Conservation (phyloP, 768 basidiomycete genomes). For the Coprinopsis strossmayeri region DNA sequence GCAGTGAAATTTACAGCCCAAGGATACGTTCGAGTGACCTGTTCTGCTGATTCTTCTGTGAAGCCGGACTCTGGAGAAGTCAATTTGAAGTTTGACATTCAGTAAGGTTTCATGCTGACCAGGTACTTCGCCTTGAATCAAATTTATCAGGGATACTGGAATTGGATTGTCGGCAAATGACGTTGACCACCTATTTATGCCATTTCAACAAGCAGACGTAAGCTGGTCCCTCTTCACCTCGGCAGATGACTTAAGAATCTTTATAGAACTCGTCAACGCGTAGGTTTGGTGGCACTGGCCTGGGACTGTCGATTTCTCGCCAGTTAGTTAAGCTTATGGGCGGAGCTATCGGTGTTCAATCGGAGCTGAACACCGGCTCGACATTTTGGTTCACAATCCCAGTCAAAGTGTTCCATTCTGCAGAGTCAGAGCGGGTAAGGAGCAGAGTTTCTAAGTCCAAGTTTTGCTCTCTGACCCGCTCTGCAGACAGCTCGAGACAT, state of each 20-base stretch:
- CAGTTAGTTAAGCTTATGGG: constrained; percentile 74
- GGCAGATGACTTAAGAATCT: background rate
- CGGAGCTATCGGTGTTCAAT: constrained; percentile 65
- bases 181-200: constrained; percentile 61
- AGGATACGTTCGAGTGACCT: constrained; percentile 58
- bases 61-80: constrained; percentile 35
- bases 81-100: constrained; percentile 58
- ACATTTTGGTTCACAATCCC: constrained; percentile 74
- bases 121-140: no score
- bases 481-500: constrained; percentile 41
- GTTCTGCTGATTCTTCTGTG: constrained; percentile 40
- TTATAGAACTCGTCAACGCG: constrained; percentile 62
- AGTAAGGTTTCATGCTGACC: no score
- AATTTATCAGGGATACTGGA: constrained; percentile 53
- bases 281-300: constrained; percentile 71
- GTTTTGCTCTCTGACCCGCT: no score
- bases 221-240: constrained; percentile 12
- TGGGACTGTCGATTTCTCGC: constrained; percentile 69
- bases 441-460: no score
- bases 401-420: constrained; percentile 47
- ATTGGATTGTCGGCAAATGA: constrained; percentile 65
- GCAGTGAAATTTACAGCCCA: constrained; percentile 67
- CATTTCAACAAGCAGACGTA: constrained; percentile 71
- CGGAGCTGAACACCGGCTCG: constrained; percentile 57
- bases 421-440: constrained; percentile 50